Conservation (phyloP, 169 alveolate genomes). For the Eimeria maxima region DNA sequence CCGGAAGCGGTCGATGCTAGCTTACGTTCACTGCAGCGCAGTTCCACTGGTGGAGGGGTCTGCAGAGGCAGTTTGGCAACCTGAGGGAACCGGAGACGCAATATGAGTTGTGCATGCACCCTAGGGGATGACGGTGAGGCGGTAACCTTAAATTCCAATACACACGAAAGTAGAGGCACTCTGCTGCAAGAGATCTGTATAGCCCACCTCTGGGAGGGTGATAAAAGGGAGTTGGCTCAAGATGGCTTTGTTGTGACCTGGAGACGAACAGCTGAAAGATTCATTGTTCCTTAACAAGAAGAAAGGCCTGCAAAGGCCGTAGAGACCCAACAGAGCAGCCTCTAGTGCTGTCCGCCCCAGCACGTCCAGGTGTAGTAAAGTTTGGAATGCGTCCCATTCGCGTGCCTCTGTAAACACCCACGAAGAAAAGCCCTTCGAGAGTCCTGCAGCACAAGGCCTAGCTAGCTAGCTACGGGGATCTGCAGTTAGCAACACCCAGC, state of each 20-base stretch:
- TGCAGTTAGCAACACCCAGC: too few relatives aligned
- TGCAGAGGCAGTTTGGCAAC: background rate
- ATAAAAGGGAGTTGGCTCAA: background rate
- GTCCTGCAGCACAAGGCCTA: too few relatives aligned
- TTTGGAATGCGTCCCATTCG: background rate
- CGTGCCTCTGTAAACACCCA: background rate
- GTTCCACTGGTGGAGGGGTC: background rate
- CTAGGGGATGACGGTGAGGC: background rate
- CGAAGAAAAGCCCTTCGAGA: too few relatives aligned
- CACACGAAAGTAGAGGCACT: background rate
- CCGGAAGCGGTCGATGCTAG: background rate
- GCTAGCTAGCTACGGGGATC: too few relatives aligned
- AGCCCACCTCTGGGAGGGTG: slow-evolving; percentile 12
- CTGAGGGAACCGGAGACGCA: background rate
- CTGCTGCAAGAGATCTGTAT: background rate
- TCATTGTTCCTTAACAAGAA: background rate
- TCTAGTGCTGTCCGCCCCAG: background rate
- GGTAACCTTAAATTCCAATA: background rate
- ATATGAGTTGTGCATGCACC: background rate
- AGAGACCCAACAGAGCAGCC: slow-evolving; percentile 19
- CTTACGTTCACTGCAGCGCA: slow-evolving; percentile 23
- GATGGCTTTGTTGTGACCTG: background rate
- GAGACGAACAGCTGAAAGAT: background rate
- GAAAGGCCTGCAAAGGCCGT: slow-evolving; percentile 30
- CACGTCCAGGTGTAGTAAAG: background rate